These are phyloP conservation scores for Clarkia xantiana DNA, from an alignment of 345 rosid genomes.

Conservation along the genomic window DNA sequence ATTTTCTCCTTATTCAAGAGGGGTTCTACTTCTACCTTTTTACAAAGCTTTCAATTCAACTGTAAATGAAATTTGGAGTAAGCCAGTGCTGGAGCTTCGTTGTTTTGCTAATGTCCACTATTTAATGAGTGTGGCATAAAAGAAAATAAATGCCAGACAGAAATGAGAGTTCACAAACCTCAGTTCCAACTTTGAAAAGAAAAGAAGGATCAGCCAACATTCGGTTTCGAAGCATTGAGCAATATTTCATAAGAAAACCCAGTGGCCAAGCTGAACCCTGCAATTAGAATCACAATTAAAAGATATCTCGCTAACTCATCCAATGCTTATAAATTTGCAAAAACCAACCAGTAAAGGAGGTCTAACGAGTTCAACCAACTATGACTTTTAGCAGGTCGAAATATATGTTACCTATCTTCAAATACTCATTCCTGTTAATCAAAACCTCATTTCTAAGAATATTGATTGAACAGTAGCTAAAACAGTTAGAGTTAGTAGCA, in stretches of 20 bases:
- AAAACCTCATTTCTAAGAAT: too few species aligned
- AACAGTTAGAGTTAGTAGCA: too few species aligned
- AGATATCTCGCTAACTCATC: not conserved
- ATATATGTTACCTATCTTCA: too few species aligned
- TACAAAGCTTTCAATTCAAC: not conserved
- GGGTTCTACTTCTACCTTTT: not conserved
- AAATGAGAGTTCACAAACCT: conserved; percentile 29
- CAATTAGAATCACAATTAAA: conserved; percentile 3
- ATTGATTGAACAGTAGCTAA: too few species aligned
- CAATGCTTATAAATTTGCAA: not conserved
- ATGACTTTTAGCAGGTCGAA: too few species aligned
- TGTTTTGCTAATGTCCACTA: too few species aligned
- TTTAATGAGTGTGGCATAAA: not conserved
- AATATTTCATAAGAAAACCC: conserved; percentile 48
- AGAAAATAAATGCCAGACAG: not conserved
- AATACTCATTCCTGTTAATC: too few species aligned
- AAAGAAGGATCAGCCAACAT: conserved; percentile 95
- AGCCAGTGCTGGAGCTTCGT: too few species aligned
- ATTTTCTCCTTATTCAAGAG: too few species aligned
- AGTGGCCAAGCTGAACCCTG: conserved; percentile 61
- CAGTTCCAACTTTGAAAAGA: conserved; percentile 85
- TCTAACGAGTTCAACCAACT: too few species aligned
- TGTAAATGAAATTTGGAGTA: not conserved
- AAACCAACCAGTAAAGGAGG: too few species aligned
- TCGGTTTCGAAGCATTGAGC: conserved; percentile 69